Conservation (phyloP, 2,329 filamentous ascomycete species). For the Stenocarpella maydis region DNA sequence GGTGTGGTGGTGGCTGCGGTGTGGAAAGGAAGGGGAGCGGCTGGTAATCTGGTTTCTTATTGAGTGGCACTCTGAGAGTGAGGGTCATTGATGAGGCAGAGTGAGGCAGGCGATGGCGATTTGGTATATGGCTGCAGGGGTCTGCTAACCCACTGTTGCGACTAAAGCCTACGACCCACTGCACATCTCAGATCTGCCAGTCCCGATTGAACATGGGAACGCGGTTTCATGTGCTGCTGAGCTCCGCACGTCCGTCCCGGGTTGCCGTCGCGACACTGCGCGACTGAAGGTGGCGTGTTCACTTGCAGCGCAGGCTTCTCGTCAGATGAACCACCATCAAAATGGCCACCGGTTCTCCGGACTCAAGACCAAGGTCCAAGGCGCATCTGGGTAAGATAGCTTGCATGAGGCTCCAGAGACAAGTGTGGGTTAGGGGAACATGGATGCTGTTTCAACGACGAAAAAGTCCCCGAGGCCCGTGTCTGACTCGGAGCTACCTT, state of each 20-base stretch:
- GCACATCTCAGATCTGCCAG: slow-evolving; percentile 28
- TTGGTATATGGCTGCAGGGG: slow-evolving; percentile 1
- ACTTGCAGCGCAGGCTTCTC: neutral
- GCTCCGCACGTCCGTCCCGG: slow-evolving; percentile 21
- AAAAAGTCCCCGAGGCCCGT: slow-evolving; percentile 21
- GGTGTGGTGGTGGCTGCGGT: neutral
- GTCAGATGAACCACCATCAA: neutral
- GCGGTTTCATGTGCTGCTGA: slow-evolving; percentile 12
- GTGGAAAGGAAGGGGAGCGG: neutral
- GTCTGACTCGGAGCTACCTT: slow-evolving; percentile 24
- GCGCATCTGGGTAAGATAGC: slow-evolving; percentile 5
- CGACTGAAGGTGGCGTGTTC: neutral
- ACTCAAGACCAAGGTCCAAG: neutral
- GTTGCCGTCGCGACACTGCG: neutral
- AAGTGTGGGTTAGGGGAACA: slow-evolving; percentile 16
- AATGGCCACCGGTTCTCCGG: neutral
- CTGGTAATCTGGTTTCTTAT: neutral
- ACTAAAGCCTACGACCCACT: slow-evolving; percentile 23
- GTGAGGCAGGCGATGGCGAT: slow-evolving; percentile 15
- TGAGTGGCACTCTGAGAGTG: too few species aligned
- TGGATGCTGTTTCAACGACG: slow-evolving; percentile 22
- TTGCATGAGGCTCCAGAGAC: slow-evolving; percentile 28
- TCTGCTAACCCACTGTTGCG: neutral
- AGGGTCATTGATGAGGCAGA: neutral
- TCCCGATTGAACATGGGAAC: slow-evolving; percentile 18